Evolutionary conservation across 1,139 yeast genomes (phyloP).

Genomic region (Yamadazyma triangularis): DNA sequence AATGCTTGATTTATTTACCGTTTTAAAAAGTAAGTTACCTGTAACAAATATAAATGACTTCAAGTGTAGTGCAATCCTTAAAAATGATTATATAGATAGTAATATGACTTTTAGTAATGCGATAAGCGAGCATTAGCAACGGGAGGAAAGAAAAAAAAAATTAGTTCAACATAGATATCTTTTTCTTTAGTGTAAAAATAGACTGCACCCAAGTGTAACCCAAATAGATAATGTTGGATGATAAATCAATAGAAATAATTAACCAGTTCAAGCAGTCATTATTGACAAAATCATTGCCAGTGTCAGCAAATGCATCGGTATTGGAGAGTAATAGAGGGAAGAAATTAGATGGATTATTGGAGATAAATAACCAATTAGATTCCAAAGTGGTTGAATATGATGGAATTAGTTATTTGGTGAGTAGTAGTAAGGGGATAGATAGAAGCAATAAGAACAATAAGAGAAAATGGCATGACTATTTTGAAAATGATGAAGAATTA

Average conservation of each 20-base stretch:
- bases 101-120: too few species aligned
- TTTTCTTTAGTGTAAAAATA: too few species aligned
- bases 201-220: too few species aligned
- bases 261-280: constrained; percentile 38
- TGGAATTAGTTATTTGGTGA: constrained; percentile 37
- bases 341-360: constrained; percentile 19
- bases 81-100: too few species aligned
- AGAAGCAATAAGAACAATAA: constrained; percentile 23
- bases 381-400: constrained; percentile 40
- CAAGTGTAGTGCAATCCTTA: too few species aligned
- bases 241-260: constrained; percentile 36
- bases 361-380: constrained; percentile 21
- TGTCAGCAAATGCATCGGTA: constrained; percentile 9
- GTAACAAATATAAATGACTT: too few species aligned
- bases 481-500: constrained; percentile 16
- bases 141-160: too few species aligned
- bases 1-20: too few species aligned
- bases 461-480: constrained; percentile 34
- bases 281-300: constrained; percentile 11
- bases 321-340: constrained; percentile 32
- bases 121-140: too few species aligned
- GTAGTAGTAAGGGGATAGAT: constrained; percentile 34
- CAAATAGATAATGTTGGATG: constrained; percentile 43
- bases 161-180: too few species aligned
- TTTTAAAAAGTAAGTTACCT: too few species aligned